A percentile compares a stretch with the other conserved stretches of the same genome.
These are phyloP conservation scores for Diplodia sapinea DNA, from an alignment of 2,329 filamentous ascomycete genomes.

Conservation along the genomic window DNA sequence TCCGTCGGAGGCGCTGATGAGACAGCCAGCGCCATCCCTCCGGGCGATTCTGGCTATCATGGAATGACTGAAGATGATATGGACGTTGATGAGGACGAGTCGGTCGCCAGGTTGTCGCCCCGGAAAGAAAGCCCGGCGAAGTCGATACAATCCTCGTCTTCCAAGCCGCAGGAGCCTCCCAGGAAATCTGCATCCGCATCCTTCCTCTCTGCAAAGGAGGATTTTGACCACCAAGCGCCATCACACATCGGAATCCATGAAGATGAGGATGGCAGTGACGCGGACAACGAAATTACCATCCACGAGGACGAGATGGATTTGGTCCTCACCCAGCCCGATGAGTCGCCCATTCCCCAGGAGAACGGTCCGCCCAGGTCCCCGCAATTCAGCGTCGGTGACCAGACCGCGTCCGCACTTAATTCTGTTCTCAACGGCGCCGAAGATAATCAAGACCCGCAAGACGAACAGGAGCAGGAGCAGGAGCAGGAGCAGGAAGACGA, in stretches of 20 bases:
- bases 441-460: constrained; percentile 47
- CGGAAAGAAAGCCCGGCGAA: constrained; percentile 36
- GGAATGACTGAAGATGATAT: constrained; percentile 66
- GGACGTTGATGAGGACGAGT: constrained; percentile 43
- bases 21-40: constrained; percentile 8
- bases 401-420: constrained; percentile 44
- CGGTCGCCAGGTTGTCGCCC: constrained; percentile 31
- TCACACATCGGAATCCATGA: constrained; percentile 32
- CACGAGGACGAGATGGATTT: constrained; percentile 37
- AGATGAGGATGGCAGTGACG: constrained; percentile 34
- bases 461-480: constrained; percentile 42
- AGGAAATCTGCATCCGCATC: constrained; percentile 45
- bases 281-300: constrained; percentile 32
- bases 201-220: constrained; percentile 57
- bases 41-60: constrained; percentile 71
- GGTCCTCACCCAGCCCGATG: constrained; percentile 20
- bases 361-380: constrained; percentile 35
- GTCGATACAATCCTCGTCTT: constrained; percentile 34
- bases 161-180: constrained; percentile 15
- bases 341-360: constrained; percentile 8
- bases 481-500: constrained; percentile 49
- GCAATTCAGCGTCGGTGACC: constrained; percentile 42
- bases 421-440: constrained; percentile 35
- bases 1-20: constrained; percentile 29
- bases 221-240: constrained; percentile 39